These are phyloP conservation scores for Starmerella kuoi DNA, from an alignment of 805 yeast genomes.

Conservation along the genomic window DNA sequence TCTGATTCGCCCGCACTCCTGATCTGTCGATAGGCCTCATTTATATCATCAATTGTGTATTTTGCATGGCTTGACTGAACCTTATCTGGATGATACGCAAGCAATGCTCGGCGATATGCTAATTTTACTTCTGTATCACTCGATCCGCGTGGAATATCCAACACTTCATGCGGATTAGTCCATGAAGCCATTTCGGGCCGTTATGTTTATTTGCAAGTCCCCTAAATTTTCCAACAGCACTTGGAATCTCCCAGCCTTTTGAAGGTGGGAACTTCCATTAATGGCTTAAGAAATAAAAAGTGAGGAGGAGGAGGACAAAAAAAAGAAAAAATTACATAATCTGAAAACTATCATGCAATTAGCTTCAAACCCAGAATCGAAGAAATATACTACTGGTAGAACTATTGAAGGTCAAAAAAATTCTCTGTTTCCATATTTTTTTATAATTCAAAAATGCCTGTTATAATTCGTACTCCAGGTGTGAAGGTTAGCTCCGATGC, in stretches of 20 bases:
- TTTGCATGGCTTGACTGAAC: not conserved
- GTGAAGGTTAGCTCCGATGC: conserved; percentile 42
- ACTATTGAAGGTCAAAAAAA: too few species aligned
- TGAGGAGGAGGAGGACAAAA: too few species aligned
- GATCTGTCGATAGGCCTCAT: conserved; percentile 48
- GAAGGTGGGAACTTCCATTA: too few species aligned
- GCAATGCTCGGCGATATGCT: conserved; percentile 52
- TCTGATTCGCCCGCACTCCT: conserved; percentile 22
- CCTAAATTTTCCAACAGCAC: not conserved
- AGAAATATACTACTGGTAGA: too few species aligned
- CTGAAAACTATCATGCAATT: too few species aligned
- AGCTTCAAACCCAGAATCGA: too few species aligned
- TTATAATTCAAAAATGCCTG: conserved; percentile 22
- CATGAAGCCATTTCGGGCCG: conserved; percentile 3
- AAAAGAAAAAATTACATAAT: too few species aligned
- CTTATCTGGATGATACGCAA: conserved; percentile 75
- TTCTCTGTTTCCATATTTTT: too few species aligned
- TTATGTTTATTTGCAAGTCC: not conserved
- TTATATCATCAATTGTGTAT: conserved; percentile 36
- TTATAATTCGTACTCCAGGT: conserved; percentile 75
- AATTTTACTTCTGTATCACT: conserved; percentile 36
- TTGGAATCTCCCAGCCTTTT: too few species aligned
- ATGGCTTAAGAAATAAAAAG: too few species aligned
- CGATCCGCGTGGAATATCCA: conserved; percentile 37
- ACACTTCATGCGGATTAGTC: conserved; percentile 39